Evolutionary conservation across 2,329 filamentous ascomycete genomes (phyloP).

Genomic region (Fusarium circinatum): DNA sequence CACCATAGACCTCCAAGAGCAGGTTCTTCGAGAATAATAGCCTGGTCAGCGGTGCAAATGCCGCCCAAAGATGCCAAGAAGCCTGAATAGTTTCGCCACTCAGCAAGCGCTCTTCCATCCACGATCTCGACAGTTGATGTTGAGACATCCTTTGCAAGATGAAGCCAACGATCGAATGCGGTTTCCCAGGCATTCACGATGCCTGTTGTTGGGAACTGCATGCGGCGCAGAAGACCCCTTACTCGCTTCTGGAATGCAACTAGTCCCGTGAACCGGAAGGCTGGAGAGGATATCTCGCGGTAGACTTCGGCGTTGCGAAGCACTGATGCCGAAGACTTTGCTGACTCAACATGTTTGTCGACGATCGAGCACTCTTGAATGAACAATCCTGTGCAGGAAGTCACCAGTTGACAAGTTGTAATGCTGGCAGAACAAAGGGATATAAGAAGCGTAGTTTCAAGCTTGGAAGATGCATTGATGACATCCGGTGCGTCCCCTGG

Average conservation of each 20-base stretch:
- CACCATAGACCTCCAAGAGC: constrained; percentile 67
- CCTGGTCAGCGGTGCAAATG: constrained; percentile 70
- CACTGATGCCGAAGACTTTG: constrained; percentile 62
- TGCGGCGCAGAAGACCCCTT: constrained; percentile 66
- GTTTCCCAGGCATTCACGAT: constrained; percentile 74
- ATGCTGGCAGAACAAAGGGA: constrained; percentile 73
- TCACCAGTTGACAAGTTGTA: constrained; percentile 72
- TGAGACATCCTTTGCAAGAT: constrained; percentile 71
- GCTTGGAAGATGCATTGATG: constrained; percentile 61
- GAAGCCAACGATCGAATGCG: constrained; percentile 72
- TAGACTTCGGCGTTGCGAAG: constrained; percentile 71
- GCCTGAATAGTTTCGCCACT: constrained; percentile 76
- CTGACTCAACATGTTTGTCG: constrained; percentile 60
- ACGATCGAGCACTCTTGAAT: constrained; percentile 70
- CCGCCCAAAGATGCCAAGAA: constrained; percentile 75
- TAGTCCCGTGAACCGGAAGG: constrained; percentile 73
- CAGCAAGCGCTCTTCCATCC: constrained; percentile 66
- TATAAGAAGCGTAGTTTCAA: constrained; percentile 71
- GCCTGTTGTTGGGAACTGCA: constrained; percentile 72
- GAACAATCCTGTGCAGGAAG: constrained; percentile 68
- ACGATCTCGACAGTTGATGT: constrained; percentile 61
- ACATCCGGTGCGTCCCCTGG: constrained; percentile 66
- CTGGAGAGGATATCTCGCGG: constrained; percentile 69
- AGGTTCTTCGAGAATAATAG: constrained; percentile 66
- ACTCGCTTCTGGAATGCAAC: constrained; percentile 77